Conservation (phyloP, 495 filamentous ascomycete species). For the Aspergillus coremiiformis region DNA sequence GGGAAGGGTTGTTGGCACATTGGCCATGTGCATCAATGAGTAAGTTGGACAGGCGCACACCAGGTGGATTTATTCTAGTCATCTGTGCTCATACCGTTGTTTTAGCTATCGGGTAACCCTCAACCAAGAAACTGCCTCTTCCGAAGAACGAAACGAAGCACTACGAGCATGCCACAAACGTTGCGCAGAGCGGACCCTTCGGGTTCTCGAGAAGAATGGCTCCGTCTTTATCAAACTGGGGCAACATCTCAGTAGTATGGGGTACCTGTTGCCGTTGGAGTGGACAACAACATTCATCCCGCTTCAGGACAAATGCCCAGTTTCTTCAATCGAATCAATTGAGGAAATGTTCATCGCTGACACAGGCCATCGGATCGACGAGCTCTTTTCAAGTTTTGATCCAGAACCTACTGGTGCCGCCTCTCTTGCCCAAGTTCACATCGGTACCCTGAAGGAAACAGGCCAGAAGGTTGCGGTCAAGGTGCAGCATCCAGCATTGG, state of each 20-base stretch:
- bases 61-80: background rate
- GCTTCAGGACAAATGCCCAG: constrained; percentile 90
- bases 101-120: constrained; percentile 75
- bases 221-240: constrained; percentile 98
- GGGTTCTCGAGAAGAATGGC: constrained; percentile 86
- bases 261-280: constrained; percentile 85
- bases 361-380: constrained; percentile 69
- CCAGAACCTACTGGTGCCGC: constrained; percentile 79
- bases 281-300: constrained; percentile 97
- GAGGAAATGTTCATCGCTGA: constrained; percentile 77
- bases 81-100: background rate
- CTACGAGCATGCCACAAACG: constrained; percentile 84
- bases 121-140: constrained; percentile 51
- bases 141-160: constrained; percentile 53
- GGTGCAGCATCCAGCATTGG: constrained; percentile 85
- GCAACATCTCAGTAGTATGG: constrained; percentile 94
- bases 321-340: constrained; percentile 86
- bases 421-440: constrained; percentile 89
- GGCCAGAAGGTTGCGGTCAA: constrained; percentile 96
- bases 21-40: constrained; percentile 86
- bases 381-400: constrained; percentile 80
- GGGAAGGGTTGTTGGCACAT: constrained; percentile 65
- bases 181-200: constrained; percentile 81
- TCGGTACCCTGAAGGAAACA: constrained; percentile 75
- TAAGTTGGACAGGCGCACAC: constrained; percentile 38